These are phyloP conservation scores for Erythrobasidium yunnanense DNA, from an alignment of 768 basidiomycete species.

Conservation along the genomic window DNA sequence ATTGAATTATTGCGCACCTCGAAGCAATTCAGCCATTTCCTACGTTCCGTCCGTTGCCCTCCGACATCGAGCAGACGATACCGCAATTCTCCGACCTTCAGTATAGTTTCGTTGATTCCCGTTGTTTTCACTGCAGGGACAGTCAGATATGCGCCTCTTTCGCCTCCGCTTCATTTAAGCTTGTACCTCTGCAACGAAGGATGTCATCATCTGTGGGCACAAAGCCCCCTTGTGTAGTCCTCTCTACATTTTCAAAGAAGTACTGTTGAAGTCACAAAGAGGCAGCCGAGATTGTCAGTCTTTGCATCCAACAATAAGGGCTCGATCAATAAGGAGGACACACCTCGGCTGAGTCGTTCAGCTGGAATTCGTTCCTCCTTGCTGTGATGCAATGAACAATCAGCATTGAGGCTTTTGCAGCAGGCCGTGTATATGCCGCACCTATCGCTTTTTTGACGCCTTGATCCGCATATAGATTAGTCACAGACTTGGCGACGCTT, in stretches of 20 bases:
- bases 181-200: constrained; percentile 55
- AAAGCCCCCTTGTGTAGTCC: constrained; percentile 1
- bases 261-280: constrained; percentile 9
- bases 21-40: constrained; percentile 56
- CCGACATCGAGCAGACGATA: constrained; percentile 89
- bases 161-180: background rate
- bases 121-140: constrained; percentile 67
- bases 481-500: constrained; percentile 71
- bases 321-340: too few relatives aligned
- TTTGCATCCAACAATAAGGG: background rate
- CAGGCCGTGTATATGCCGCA: background rate
- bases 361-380: constrained; percentile 85
- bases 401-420: background rate
- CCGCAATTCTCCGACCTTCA: constrained; percentile 43
- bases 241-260: constrained; percentile 23
- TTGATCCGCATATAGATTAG: constrained; percentile 61
- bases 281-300: background rate
- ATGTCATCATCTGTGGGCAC: constrained; percentile 51
- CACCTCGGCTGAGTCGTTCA: constrained; percentile 70
- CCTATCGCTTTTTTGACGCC: constrained; percentile 69
- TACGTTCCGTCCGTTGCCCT: constrained; percentile 75
- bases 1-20: background rate
- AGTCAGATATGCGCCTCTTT: background rate
- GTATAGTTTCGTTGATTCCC: constrained; percentile 92
- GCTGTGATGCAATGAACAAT: constrained; percentile 34